Conservation (phyloP, 352 stramenopile genomes). For the Blastocystis sp. region DNA sequence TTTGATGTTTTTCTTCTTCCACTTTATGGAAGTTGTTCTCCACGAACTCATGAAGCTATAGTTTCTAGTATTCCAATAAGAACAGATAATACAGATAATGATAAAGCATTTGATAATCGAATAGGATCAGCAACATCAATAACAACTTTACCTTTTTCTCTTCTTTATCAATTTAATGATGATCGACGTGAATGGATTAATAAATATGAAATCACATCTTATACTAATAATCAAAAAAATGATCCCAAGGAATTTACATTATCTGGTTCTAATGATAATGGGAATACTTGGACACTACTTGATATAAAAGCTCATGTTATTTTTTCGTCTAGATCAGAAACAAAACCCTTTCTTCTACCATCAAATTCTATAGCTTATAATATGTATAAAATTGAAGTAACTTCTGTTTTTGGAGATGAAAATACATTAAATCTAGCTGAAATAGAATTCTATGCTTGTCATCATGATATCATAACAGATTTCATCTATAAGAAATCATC, state of each 20-base stretch:
- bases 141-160: not conserved
- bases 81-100: not conserved
- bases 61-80: too few species aligned
- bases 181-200: constrained; percentile 11
- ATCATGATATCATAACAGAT: not conserved
- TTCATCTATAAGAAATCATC: constrained; percentile 3
- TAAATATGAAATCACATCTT: constrained; percentile 9
- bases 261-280: not conserved
- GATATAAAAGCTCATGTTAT: constrained; percentile 6
- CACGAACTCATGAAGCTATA: too few species aligned
- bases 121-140: constrained; percentile 3
- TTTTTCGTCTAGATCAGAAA: too few species aligned
- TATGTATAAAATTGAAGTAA: too few species aligned
- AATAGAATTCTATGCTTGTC: constrained; percentile 1
- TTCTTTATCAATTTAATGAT: constrained; percentile 4
- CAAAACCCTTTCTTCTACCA: too few species aligned
- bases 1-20: too few species aligned
- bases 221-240: not conserved
- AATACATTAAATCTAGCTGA: too few species aligned
- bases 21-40: too few species aligned
- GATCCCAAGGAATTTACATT: constrained; percentile 10
- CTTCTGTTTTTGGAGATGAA: too few species aligned
- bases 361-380: too few species aligned
- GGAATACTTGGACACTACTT: not conserved
- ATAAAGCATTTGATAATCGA: constrained; percentile 6